Percentiles rank a stretch among this genome's conserved stretches.
phyloP scores from a whole-genome alignment of 2,329 filamentous ascomycete species.

The Fusarium sp. region DNA sequence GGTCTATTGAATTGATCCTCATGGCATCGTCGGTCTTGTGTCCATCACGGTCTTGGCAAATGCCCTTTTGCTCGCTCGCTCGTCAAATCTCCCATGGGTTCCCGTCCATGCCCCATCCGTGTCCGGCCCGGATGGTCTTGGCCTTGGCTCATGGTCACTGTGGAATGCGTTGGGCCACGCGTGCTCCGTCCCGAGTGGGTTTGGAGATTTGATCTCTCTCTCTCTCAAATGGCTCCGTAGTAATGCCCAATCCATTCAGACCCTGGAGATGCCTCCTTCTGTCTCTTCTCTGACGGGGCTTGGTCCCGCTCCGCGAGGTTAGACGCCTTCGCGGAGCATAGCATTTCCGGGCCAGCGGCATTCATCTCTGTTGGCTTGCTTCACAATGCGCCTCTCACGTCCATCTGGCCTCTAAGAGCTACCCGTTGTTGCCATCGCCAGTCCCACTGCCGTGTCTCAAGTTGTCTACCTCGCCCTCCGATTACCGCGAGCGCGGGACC shows the following conservation, averaged over 20 bases:
- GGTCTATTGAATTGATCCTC: not conserved
- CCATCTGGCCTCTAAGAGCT: conserved; percentile 2
- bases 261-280: conserved; percentile 6
- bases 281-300: not conserved
- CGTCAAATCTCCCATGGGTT: conserved; percentile 10
- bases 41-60: conserved; percentile 19
- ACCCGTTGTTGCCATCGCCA: conserved; percentile 17
- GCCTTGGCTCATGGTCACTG: not conserved
- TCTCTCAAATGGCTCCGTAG: not conserved
- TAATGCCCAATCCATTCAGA: conserved; percentile 3
- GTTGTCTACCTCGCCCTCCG: conserved; percentile 11
- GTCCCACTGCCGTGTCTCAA: conserved; percentile 7
- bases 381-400: conserved; percentile 31
- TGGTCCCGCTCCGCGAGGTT: conserved; percentile 4
- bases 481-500: conserved; percentile 27
- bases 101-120: not conserved
- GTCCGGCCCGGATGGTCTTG: conserved; percentile 11
- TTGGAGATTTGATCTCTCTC: not conserved
- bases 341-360: conserved; percentile 23
- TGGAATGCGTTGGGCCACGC: conserved; percentile 30
- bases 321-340: conserved; percentile 9
- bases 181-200: conserved; percentile 7
- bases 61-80: not conserved
- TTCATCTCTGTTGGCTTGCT: conserved; percentile 19
- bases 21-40: not conserved